Evolutionary conservation across 2,329 filamentous ascomycete genomes (phyloP).

Genomic region (Fusarium gaditjirri): DNA sequence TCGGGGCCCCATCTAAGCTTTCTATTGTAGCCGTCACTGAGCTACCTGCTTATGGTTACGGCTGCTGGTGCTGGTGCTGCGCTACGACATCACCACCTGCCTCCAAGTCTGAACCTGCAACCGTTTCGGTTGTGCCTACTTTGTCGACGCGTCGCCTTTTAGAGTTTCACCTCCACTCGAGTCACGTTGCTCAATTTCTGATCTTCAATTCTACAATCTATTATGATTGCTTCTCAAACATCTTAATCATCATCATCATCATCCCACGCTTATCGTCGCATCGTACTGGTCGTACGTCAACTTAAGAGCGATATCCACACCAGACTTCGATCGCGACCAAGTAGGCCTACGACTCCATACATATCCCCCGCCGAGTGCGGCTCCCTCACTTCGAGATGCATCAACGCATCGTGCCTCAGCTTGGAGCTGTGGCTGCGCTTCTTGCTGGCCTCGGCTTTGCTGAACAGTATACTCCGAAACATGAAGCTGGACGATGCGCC

Average conservation of each 20-base stretch:
- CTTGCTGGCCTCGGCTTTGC: slow-evolving; percentile 42
- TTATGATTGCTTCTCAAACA: slow-evolving; percentile 28
- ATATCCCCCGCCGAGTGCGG: slow-evolving; percentile 34
- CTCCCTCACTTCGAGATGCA: slow-evolving; percentile 46
- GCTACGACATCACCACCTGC: slow-evolving; percentile 33
- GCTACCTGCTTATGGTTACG: slow-evolving; percentile 7
- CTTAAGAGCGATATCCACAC: slow-evolving; percentile 21
- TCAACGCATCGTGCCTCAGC: slow-evolving; percentile 45
- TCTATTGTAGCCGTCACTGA: slow-evolving; percentile 27
- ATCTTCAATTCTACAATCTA: slow-evolving; percentile 10
- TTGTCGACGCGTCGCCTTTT: slow-evolving; percentile 19
- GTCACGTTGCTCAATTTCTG: background rate
- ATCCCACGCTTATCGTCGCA: slow-evolving; percentile 24
- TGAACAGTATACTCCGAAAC: slow-evolving; percentile 65
- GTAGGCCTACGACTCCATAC: slow-evolving; percentile 27
- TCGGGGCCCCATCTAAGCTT: slow-evolving; percentile 17
- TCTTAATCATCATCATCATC: slow-evolving; percentile 9
- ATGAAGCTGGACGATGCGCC: slow-evolving; percentile 89
- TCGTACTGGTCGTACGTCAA: slow-evolving; percentile 14
- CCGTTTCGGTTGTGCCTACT: slow-evolving; percentile 23
- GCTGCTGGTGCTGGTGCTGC: background rate
- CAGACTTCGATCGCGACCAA: slow-evolving; percentile 18
- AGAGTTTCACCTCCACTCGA: slow-evolving; percentile 17
- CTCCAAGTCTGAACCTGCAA: slow-evolving; percentile 22
- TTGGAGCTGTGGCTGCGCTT: slow-evolving; percentile 48